Evolutionary conservation across 805 yeast species (phyloP).

Genomic region (Hanseniaspora clermontiae): DNA sequence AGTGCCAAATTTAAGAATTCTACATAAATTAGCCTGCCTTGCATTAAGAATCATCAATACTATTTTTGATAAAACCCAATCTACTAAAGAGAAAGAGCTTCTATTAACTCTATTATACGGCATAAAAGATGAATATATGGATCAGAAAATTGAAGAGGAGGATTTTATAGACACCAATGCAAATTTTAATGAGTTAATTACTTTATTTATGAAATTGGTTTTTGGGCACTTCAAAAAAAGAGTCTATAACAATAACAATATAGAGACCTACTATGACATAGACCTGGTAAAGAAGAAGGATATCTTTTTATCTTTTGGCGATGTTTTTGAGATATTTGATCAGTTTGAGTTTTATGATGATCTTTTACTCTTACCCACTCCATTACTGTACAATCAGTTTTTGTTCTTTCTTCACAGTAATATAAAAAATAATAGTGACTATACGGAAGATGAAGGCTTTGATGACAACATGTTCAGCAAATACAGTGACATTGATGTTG

Average conservation of each 20-base stretch:
- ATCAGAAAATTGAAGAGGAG: not conserved
- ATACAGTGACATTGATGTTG: not conserved
- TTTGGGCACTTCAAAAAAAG: constrained; percentile 11
- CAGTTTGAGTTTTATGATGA: constrained; percentile 4
- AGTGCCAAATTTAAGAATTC: constrained; percentile 7
- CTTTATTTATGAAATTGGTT: constrained; percentile 1
- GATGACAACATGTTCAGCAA: not conserved
- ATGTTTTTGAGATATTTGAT: constrained; percentile 11
- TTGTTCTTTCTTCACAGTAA: constrained; percentile 8
- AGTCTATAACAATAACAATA: not conserved
- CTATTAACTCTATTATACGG: constrained; percentile 10
- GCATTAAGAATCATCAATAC: constrained; percentile 8
- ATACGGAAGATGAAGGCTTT: not conserved
- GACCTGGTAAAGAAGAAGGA: not conserved
- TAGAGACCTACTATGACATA: not conserved
- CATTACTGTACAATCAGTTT: constrained; percentile 11
- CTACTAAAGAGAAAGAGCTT: constrained; percentile 1
- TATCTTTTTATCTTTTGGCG: constrained; percentile 8
- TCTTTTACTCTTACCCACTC: constrained; percentile 8
- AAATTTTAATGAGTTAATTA: not conserved
- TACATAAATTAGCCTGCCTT: constrained; percentile 6
- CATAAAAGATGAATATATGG: not conserved
- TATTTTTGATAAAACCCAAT: constrained; percentile 4
- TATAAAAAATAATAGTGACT: not conserved
- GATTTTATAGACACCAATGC: not conserved